A percentile compares a stretch with the other conserved stretches of the same genome.
These are phyloP conservation scores for Zizania latifolia DNA, from an alignment of 176 grass and related monocot genomes.

Conservation along the genomic window DNA sequence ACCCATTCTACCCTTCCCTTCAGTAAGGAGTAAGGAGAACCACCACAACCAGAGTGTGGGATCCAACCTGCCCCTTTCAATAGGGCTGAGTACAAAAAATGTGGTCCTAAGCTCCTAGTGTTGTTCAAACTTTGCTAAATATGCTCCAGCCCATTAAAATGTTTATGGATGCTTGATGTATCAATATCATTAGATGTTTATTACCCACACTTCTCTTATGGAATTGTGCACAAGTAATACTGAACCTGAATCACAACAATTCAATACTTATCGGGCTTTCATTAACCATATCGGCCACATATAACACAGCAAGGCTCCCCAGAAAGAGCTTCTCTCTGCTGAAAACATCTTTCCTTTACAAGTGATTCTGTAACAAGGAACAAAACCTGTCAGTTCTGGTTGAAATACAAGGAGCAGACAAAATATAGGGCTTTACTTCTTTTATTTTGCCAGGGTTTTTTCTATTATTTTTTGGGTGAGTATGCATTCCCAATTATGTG, in stretches of 20 bases:
- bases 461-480: background rate
- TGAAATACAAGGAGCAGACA: too few relatives aligned
- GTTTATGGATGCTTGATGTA: background rate
- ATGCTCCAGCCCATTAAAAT: background rate
- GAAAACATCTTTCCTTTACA: conserved; percentile 61
- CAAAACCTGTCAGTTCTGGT: too few relatives aligned
- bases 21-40: conserved; percentile 11
- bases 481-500: background rate
- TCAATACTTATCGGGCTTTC: background rate
- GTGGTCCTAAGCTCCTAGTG: conserved; percentile 5
- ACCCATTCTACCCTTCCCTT: conserved; percentile 16
- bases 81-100: conserved; percentile 17
- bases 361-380: conserved; percentile 52
- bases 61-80: conserved; percentile 29
- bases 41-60: conserved; percentile 9
- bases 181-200: conserved; percentile 14
- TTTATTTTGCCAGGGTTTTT: background rate
- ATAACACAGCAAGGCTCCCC: conserved; percentile 67
- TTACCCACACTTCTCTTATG: background rate
- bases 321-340: conserved; percentile 79
- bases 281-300: conserved; percentile 60
- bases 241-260: background rate
- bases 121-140: background rate
- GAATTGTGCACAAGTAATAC: background rate
- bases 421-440: too few relatives aligned